Evolutionary conservation across 306 rosid species (phyloP).

Genomic region (Trichosanthes cucumerina): DNA sequence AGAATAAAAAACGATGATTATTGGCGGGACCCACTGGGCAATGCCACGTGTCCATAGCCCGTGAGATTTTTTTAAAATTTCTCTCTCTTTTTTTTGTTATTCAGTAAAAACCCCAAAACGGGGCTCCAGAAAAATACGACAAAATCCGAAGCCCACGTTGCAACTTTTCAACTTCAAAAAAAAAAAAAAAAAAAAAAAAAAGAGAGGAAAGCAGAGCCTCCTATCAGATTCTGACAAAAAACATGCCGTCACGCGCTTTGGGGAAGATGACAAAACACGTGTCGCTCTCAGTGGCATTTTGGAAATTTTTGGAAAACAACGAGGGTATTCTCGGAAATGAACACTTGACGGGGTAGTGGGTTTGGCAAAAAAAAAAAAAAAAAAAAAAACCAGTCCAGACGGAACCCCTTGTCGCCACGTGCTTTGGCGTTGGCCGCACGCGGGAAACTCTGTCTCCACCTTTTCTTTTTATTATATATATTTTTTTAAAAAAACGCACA

Average conservation of each 20-base stretch:
- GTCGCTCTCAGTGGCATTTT: slow-evolving; percentile 32
- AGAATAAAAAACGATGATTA: slow-evolving; percentile 18
- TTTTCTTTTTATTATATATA: not conserved
- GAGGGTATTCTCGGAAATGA: slow-evolving; percentile 22
- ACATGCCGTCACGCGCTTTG: slow-evolving; percentile 55
- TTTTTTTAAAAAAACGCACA: not conserved
- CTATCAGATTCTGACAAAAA: slow-evolving; percentile 39
- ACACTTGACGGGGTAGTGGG: not conserved
- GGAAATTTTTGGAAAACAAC: not conserved
- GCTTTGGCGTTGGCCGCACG: slow-evolving; percentile 78
- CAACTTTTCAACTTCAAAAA: not conserved
- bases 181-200: not conserved
- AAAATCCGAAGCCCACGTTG: slow-evolving; percentile 30
- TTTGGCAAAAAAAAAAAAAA: slow-evolving; percentile 10
- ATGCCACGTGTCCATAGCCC: slow-evolving; percentile 33
- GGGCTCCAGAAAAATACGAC: slow-evolving; percentile 45
- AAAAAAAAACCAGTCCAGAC: slow-evolving; percentile 11
- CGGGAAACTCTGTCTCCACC: slow-evolving; percentile 31
- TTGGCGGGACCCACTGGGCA: slow-evolving; percentile 18
- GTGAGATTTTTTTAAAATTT: not conserved
- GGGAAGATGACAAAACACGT: slow-evolving; percentile 49
- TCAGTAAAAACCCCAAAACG: slow-evolving; percentile 4
- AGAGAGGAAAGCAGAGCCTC: not conserved
- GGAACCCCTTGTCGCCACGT: slow-evolving; percentile 75
- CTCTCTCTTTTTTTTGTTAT: not conserved